Base-by-base conservation (phyloP, 768 basidiomycete species). In the Tricholoma bakamatsutake region DNA sequence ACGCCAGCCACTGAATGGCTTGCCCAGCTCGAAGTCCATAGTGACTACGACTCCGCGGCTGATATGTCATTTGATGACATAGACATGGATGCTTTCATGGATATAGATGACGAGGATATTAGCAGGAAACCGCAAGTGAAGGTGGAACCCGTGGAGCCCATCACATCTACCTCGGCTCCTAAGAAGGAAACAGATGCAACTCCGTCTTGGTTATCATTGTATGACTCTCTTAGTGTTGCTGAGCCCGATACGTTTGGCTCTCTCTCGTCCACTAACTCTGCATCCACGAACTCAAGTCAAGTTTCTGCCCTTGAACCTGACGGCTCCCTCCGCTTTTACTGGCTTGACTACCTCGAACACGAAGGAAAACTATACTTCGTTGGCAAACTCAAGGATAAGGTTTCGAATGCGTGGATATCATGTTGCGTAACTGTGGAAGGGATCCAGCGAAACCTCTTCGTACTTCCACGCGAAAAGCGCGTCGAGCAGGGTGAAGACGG, bases 331-430 rank as follows among this genome's bases (percentile, higher is more conserved):
- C 81, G 81, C 27, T 94, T 99, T 76, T 99, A 87, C 76, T 99
- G 97, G 97, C 76, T 98, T 18, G 97, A 99, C 66, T 93, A 93
- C 64, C 82, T 95, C 33, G 93, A 98, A 66, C 80, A 82, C 48
- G 82, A 88, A 13, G 96, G 94, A 13, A 83, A 81, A 57, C 75
- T 99, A 3, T 88, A 92, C 66, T 88, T 99, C 60, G 82, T 91
- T 43, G 97, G 97, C 6, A 98, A 98, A 71, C 80, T 94, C 42
- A 83, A 88, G 61, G 93, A 95, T 71, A 87, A 87, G 69, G 71
- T 75, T 4, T 80, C 82, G 3, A 76, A 76, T 13, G 65, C 76
- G 7, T 95, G 87, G 83, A 73, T 91, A 3, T 95, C 92, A 6
- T 92, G 90, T 59, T 95, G 93, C 62, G 78, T 98, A 39, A 88